A percentile compares a stretch with the other conserved stretches of the same genome.
These are phyloP conservation scores for Fagopyrum tataricum DNA, from an alignment of 148 eudicot genomes.

Conservation along the genomic window DNA sequence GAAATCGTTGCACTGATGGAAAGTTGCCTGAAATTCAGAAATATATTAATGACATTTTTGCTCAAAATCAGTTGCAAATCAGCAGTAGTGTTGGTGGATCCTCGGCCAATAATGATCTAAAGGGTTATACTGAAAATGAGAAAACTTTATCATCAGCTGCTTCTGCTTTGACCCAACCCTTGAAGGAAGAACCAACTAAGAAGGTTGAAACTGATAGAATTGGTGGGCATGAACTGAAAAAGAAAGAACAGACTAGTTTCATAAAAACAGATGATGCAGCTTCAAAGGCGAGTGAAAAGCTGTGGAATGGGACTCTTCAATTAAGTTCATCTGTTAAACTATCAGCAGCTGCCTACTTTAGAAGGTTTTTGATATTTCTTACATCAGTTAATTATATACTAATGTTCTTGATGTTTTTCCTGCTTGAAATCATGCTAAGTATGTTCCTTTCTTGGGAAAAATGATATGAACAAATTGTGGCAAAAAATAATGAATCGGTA, in stretches of 20 bases:
- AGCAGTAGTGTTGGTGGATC: slow-evolving; percentile 21
- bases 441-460: background rate
- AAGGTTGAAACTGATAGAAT: slow-evolving; percentile 19
- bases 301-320: slow-evolving; percentile 79
- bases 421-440: background rate
- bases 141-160: slow-evolving; percentile 17
- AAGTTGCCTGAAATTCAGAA: slow-evolving; percentile 17
- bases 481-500: background rate
- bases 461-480: background rate
- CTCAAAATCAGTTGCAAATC: slow-evolving; percentile 25
- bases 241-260: slow-evolving; percentile 16
- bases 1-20: slow-evolving; percentile 12
- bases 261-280: slow-evolving; percentile 22
- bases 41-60: slow-evolving; percentile 19
- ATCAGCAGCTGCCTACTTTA: slow-evolving; percentile 59
- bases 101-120: slow-evolving; percentile 16
- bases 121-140: slow-evolving; percentile 19
- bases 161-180: slow-evolving; percentile 22
- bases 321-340: slow-evolving; percentile 50
- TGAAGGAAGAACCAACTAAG: slow-evolving; percentile 18
- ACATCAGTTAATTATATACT: slow-evolving; percentile 12
- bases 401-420: background rate
- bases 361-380: slow-evolving; percentile 45
- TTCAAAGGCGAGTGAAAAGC: slow-evolving; percentile 35
- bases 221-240: slow-evolving; percentile 20